These are phyloP conservation scores for Kwoniella newhampshirensis DNA, from an alignment of 768 basidiomycete species.

Conservation along the genomic window DNA sequence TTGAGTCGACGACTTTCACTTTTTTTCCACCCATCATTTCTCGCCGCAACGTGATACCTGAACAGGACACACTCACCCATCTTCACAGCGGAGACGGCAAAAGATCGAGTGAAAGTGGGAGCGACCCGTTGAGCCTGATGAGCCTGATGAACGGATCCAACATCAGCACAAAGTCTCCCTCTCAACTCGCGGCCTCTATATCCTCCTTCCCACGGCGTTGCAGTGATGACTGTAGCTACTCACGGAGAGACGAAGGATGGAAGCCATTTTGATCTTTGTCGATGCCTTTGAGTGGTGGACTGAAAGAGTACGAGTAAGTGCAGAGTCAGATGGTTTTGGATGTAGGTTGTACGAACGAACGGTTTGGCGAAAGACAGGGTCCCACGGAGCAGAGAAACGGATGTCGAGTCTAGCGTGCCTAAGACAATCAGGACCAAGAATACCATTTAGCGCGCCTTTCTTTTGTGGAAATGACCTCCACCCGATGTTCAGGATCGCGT, in stretches of 20 bases:
- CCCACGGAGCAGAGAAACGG: slow-evolving; percentile 5
- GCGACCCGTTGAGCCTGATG: slow-evolving; percentile 40
- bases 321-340: not conserved
- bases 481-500: too few relatives aligned
- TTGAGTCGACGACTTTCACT: too few relatives aligned
- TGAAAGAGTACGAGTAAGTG: not conserved
- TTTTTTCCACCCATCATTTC: too few relatives aligned
- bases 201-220: not conserved
- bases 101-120: slow-evolving; percentile 46
- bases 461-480: too few relatives aligned
- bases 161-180: not conserved
- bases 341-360: slow-evolving; percentile 4
- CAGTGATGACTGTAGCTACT: too few relatives aligned
- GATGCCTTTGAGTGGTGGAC: not conserved
- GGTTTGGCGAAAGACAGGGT: slow-evolving; percentile 8
- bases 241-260: slow-evolving; percentile 41
- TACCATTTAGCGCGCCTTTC: too few relatives aligned
- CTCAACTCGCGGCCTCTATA: not conserved
- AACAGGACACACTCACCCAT: slow-evolving; percentile 54
- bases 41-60: too few relatives aligned
- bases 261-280: slow-evolving; percentile 33
- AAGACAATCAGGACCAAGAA: not conserved
- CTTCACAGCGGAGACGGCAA: slow-evolving; percentile 51
- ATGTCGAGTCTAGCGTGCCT: not conserved
- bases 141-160: not conserved